Evolutionary conservation across 2,329 filamentous ascomycete species (phyloP).

Genomic region (Trichoderma aggressivum): DNA sequence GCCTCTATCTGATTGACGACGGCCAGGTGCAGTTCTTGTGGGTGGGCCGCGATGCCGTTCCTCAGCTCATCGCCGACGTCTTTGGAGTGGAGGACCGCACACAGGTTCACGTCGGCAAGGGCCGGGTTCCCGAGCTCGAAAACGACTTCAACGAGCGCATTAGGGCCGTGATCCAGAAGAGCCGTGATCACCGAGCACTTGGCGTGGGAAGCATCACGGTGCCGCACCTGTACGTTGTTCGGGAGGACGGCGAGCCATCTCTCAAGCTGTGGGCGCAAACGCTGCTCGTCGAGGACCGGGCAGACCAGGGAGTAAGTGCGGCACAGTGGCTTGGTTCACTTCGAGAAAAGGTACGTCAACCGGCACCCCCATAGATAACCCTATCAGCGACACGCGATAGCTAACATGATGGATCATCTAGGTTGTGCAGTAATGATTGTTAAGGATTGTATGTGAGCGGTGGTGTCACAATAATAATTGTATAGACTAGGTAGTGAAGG

Average conservation of each 20-base stretch:
- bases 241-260: slow-evolving; percentile 93
- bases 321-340: slow-evolving; percentile 89
- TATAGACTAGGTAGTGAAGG: slow-evolving; percentile 12
- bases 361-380: neutral
- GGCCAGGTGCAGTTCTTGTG: slow-evolving; percentile 97
- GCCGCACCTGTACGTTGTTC: slow-evolving; percentile 87
- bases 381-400: too few species aligned
- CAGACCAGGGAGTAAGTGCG: slow-evolving; percentile 89
- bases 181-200: slow-evolving; percentile 77
- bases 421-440: slow-evolving; percentile 17
- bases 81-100: slow-evolving; percentile 83
- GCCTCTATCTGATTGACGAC: slow-evolving; percentile 94
- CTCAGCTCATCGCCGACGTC: slow-evolving; percentile 82
- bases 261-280: slow-evolving; percentile 97
- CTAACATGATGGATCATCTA: neutral
- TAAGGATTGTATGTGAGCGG: neutral
- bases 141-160: slow-evolving; percentile 97
- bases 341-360: slow-evolving; percentile 77
- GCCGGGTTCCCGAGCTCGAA: slow-evolving; percentile 78
- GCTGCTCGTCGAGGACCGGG: slow-evolving; percentile 87
- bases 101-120: slow-evolving; percentile 88
- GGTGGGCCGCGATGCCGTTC: slow-evolving; percentile 89
- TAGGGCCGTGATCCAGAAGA: slow-evolving; percentile 87
- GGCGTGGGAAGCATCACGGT: slow-evolving; percentile 91
- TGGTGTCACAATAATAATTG: slow-evolving; percentile 5